Base-by-base conservation (phyloP, 345 rosid genomes). In the Aquilaria yunnanensis region DNA sequence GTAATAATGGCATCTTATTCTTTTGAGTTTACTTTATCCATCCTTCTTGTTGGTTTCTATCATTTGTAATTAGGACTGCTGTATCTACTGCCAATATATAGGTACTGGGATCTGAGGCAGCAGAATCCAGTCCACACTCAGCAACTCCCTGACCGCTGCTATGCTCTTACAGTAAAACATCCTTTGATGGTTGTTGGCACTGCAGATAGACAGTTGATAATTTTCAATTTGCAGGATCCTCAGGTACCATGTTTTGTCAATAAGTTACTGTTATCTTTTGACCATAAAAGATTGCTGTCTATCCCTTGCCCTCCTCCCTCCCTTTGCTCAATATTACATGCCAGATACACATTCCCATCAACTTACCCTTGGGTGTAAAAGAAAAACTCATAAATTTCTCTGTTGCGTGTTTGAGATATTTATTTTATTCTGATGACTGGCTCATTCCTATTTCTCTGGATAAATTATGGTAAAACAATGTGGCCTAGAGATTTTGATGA, bases 111-210 rank as follows among this genome's bases (percentile, higher is more conserved):
- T 73, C 72, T 80, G 1, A 95, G 99, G 72, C 97, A 91, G 78
- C 49, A 76, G 41, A 89, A 72, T 74, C 96, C 98, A 12, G 96
- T 81, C 63, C 98, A 91, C 71, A 87, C 88, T 47, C 99, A 91
- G 73, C 96, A 79, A 63, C 97, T 95, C 69, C 96, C 98, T 57
- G 99, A 95, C 32, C 92, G 97, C 62, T 89, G 96, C 64, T 88
- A 87, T 80, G 76, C 96, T 2, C 79, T 91, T 64, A 67, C 97
- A 4, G 98, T 91, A 65, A 89, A 80, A 58, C 71, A 95, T 75
- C 96, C 96, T 32, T 76, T 91, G 69, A 91, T 95, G 99, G 96
- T 95, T 73, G 98, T 91, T 45, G 99, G 88, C 45, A 91, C 99
- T 63, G 99, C 98, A 1, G 99, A 95, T 61, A 84, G 98, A 78